These are phyloP conservation scores for Gorgonomyces haynaldii DNA, from an alignment of 192 early-diverging fungal genomes.

Conservation along the genomic window DNA sequence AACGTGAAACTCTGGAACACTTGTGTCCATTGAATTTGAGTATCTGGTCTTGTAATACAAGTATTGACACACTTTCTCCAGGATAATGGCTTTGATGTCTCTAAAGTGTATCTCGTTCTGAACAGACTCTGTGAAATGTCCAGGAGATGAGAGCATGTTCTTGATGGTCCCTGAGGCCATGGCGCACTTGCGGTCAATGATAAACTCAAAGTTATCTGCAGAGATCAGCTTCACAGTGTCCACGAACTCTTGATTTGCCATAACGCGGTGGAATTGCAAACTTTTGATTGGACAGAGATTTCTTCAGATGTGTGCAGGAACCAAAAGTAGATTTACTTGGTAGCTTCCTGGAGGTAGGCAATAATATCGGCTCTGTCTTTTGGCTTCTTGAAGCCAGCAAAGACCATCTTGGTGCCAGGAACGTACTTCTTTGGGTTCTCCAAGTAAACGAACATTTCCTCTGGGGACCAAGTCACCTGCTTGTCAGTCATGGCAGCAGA, in stretches of 20 bases:
- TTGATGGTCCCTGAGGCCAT: constrained; percentile 85
- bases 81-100: constrained; percentile 82
- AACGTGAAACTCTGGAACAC: constrained; percentile 84
- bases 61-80: constrained; percentile 91
- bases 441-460: constrained; percentile 87
- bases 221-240: constrained; percentile 75
- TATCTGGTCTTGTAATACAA: constrained; percentile 79
- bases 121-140: constrained; percentile 82
- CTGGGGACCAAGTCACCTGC: constrained; percentile 73
- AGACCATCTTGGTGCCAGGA: constrained; percentile 91
- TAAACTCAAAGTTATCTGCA: constrained; percentile 81
- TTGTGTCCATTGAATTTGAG: constrained; percentile 44
- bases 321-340: constrained; percentile 20
- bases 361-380: constrained; percentile 65
- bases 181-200: constrained; percentile 77
- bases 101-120: constrained; percentile 79
- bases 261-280: not conserved
- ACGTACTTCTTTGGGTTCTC: constrained; percentile 97
- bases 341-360: constrained; percentile 78
- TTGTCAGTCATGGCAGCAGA: constrained; percentile 83
- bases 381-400: constrained; percentile 80
- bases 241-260: constrained; percentile 5
- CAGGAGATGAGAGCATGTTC: constrained; percentile 85
- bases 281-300: not conserved
- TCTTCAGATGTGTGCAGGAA: not conserved